These are phyloP conservation scores for Pelargonium citronellum DNA, from an alignment of 441 rosid species.

Conservation along the genomic window DNA sequence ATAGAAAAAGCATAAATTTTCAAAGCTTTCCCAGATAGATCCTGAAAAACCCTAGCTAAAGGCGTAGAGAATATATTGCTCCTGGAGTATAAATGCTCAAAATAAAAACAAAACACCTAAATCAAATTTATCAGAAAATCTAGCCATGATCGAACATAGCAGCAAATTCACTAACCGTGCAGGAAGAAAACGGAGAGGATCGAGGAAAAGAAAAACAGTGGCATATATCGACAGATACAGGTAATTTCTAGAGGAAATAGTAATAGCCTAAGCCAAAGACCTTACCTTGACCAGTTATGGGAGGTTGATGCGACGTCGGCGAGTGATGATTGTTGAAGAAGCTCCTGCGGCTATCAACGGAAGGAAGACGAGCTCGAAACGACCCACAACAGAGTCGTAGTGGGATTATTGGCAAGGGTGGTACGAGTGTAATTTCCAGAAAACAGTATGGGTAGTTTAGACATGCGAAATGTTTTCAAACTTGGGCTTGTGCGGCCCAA, in stretches of 20 bases:
- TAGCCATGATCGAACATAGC: too few relatives aligned
- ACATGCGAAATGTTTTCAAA: neutral
- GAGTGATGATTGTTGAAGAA: neutral
- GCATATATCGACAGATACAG: too few relatives aligned
- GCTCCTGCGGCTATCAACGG: neutral
- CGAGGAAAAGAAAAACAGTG: neutral
- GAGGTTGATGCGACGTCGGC: neutral
- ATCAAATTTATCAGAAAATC: neutral
- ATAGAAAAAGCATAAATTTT: neutral
- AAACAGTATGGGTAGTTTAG: neutral
- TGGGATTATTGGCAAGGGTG: neutral
- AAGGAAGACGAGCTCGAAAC: neutral
- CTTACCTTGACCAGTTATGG: neutral
- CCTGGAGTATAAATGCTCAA: neutral
- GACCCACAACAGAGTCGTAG: neutral
- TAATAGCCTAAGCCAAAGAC: neutral
- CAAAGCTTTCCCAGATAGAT: neutral
- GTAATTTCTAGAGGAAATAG: too few relatives aligned
- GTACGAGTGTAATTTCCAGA: neutral
- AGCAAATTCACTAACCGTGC: too few relatives aligned
- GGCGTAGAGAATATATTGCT: too few relatives aligned
- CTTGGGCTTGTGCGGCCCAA: neutral
- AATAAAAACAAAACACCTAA: neutral
- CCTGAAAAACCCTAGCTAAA: too few relatives aligned
- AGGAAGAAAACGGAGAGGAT: too few relatives aligned